A percentile compares a stretch with the other conserved stretches of the same genome.
Evolutionary conservation across 371 early-diverging fungal genomes (phyloP).

Genomic region (Modicella reniformis): DNA sequence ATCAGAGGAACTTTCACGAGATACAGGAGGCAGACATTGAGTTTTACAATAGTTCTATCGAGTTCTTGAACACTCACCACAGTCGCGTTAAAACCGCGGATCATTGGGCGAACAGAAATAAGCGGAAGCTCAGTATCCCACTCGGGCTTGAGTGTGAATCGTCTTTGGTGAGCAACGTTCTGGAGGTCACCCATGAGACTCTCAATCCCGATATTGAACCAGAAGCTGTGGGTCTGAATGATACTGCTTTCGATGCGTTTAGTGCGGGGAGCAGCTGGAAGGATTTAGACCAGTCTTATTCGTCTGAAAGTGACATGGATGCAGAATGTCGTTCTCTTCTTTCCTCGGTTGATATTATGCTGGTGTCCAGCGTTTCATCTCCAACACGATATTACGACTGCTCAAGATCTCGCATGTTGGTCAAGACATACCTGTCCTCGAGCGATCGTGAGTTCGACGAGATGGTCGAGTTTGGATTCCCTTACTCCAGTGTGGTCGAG

Average conservation of each 20-base stretch:
- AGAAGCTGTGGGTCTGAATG: background rate
- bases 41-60: conserved; percentile 28
- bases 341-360: conserved; percentile 28
- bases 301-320: conserved; percentile 7
- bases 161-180: conserved; percentile 11
- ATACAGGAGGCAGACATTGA: conserved; percentile 17
- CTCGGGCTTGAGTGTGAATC: conserved; percentile 30
- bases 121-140: conserved; percentile 19
- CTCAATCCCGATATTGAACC: background rate
- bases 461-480: conserved; percentile 43
- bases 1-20: background rate
- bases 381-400: conserved; percentile 40
- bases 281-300: conserved; percentile 12
- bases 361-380: conserved; percentile 26
- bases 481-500: conserved; percentile 16
- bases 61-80: conserved; percentile 39
- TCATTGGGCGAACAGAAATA: conserved; percentile 37
- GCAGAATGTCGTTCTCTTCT: conserved; percentile 25
- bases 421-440: conserved; percentile 20
- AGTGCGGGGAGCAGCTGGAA: conserved; percentile 25
- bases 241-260: conserved; percentile 6
- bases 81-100: conserved; percentile 20
- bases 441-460: conserved; percentile 36
- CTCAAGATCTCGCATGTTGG: conserved; percentile 17
- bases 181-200: background rate